Conservation (phyloP, 202 grass and related monocot genomes). For the Carex arenaria region DNA sequence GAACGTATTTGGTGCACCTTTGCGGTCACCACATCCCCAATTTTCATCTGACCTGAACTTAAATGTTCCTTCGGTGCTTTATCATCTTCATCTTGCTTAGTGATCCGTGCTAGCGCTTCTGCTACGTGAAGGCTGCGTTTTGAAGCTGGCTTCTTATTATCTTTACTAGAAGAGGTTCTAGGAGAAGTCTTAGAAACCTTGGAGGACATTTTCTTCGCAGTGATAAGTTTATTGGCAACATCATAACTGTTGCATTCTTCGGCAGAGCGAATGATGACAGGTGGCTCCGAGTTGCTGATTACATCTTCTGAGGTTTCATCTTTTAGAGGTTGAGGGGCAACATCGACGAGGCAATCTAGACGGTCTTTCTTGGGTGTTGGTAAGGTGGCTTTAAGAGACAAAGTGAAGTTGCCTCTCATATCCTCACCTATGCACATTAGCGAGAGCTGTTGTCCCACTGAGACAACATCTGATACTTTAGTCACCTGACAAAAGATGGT, state of each 20-base stretch:
- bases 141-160: conserved; percentile 16
- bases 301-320: conserved; percentile 26
- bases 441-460: conserved; percentile 70
- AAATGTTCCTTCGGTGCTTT: conserved; percentile 15
- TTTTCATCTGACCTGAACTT: conserved; percentile 47
- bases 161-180: conserved; percentile 24
- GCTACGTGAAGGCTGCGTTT: background rate
- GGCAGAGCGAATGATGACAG: conserved; percentile 68
- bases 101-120: conserved; percentile 19
- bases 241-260: conserved; percentile 63
- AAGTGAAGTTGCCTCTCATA: conserved; percentile 84
- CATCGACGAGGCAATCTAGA: conserved; percentile 21
- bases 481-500: conserved; percentile 48
- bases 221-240: conserved; percentile 18
- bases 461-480: conserved; percentile 78
- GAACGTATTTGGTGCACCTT: conserved; percentile 80
- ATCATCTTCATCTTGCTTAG: conserved; percentile 16
- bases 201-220: conserved; percentile 20
- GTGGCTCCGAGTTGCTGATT: conserved; percentile 34
- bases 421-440: conserved; percentile 88
- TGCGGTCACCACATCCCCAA: conserved; percentile 63
- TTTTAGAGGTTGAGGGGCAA: conserved; percentile 35
- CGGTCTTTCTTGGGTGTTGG: conserved; percentile 34
- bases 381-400: conserved; percentile 79
- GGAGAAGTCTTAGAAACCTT: conserved; percentile 58